Evolutionary conservation across 768 basidiomycete genomes (phyloP), one percentile per base, ranked within the genome.

Genomic region (Russula ochroleuca): DNA sequence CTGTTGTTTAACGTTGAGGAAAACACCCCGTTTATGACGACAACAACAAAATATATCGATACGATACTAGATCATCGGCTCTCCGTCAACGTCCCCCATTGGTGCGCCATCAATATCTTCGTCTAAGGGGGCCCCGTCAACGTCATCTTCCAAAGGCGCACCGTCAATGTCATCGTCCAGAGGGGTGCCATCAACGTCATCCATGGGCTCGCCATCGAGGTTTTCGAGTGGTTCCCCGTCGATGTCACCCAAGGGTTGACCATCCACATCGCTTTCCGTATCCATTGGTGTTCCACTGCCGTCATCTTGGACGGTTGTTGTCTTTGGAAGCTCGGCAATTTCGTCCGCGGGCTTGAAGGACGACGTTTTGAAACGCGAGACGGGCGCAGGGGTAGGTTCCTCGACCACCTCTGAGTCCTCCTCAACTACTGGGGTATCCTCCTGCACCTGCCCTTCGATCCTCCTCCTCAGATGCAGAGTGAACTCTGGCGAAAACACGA

Each of bases 401-500:
- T 71, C 67, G 48, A 69, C 73, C 28, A 73, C 71, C 41, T 61
- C 70, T 14, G 59, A 67, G 25, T 63, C 64, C 17, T 37, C 62
- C 49, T 65, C 54, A 67, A 69, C 58, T 56, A 47, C 45, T 55
- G 67, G 63, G 6, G 58, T 65, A 64, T 69, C 69, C 56, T 73
- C 73, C 61, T 73, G 70, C 21, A 74, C 70, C 21, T 72, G 75
- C 23, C 92, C 92, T 54, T 95, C 91, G 54, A 98, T 79, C 61
- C 94, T 79, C 59, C 75, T 75, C 28, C 92, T 80, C 17, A 96
- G 80, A 69, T 88, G 85, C 2, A 80, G 71, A 0, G 90, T 94
- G 70, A 90, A 91, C 59, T 95, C 91, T 2, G 88, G 90, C 57
- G 92, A 81, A 72, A 98, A 98, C 37, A 98, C 91, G 62, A 98